A percentile compares a stretch with the other conserved stretches of the same genome.
phyloP scores from a whole-genome alignment of 106 monocot species.

The Posidonia australis region DNA sequence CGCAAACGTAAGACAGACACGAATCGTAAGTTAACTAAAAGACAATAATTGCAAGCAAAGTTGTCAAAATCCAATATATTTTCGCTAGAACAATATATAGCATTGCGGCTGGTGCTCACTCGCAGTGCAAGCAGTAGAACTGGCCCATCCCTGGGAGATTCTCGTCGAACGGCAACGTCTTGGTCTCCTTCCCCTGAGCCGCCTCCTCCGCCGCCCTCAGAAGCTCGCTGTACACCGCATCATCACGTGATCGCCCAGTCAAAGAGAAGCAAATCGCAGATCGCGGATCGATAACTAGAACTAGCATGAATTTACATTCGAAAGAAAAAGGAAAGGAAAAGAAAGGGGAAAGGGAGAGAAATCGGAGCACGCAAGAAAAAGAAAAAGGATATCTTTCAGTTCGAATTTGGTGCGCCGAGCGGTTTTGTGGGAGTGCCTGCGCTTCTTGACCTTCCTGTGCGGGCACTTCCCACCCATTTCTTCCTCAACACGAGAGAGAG shows the following conservation, averaged over 20 bases:
- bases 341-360: neutral
- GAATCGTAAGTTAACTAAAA: neutral
- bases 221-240: constrained; percentile 63
- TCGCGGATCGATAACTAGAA: neutral
- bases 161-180: constrained; percentile 51
- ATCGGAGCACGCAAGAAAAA: neutral
- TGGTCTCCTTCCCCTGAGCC: constrained; percentile 25
- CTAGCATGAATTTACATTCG: neutral
- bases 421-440: constrained; percentile 74
- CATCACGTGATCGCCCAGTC: constrained; percentile 47
- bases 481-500: neutral
- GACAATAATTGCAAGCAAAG: neutral
- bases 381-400: constrained; percentile 68
- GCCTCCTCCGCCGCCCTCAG: constrained; percentile 57
- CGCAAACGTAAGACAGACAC: neutral
- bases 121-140: constrained; percentile 94
- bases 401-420: constrained; percentile 78
- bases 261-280: constrained; percentile 11
- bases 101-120: constrained; percentile 25
- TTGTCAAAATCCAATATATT: neutral
- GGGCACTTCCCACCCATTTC: constrained; percentile 97
- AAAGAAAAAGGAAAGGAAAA: constrained; percentile 2
- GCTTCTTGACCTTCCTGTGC: constrained; percentile 89
- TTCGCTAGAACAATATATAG: neutral
- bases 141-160: constrained; percentile 97